phyloP scores from a whole-genome alignment of 1,284 basidiomycete genomes.

The Ganoderma boninense region DNA sequence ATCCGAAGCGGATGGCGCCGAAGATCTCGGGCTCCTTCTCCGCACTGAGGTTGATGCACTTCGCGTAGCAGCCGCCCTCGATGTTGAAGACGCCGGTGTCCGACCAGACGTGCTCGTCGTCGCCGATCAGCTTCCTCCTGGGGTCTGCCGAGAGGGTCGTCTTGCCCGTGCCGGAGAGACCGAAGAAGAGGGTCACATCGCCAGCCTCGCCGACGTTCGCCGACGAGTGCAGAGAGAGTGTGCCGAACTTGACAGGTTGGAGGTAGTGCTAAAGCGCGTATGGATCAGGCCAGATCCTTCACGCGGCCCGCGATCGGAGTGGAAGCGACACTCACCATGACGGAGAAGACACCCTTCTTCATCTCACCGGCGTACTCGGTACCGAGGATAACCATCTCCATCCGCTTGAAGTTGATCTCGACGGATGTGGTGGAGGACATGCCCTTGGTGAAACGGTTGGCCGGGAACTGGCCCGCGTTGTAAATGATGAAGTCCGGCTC shows the following conservation, averaged over 20 bases:
- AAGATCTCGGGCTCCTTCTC: conserved; percentile 99
- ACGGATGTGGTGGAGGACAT: conserved; percentile 99
- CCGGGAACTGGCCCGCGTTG: conserved; percentile 99
- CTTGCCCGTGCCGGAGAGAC: conserved; percentile 98
- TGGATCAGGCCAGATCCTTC: conserved; percentile 28
- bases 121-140: conserved; percentile 90
- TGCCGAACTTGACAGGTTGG: conserved; percentile 98
- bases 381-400: conserved; percentile 99
- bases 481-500: conserved; percentile 99
- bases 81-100: conserved; percentile 99
- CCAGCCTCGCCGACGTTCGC: conserved; percentile 94
- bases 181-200: conserved; percentile 99
- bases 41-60: conserved; percentile 95
- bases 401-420: conserved; percentile 99
- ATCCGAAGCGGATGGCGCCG: conserved; percentile 94
- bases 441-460: conserved; percentile 99
- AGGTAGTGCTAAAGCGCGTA: conserved; percentile 82
- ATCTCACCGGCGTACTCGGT: conserved; percentile 99
- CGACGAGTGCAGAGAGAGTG: conserved; percentile 98
- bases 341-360: conserved; percentile 99
- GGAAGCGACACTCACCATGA: conserved; percentile 74
- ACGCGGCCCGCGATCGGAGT: conserved; percentile 23
- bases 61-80: conserved; percentile 99
- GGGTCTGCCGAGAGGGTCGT: conserved; percentile 97
- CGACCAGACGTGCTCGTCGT: conserved; percentile 99